Base-by-base conservation (phyloP, 805 yeast genomes). In the Hanseniaspora taiwanica region DNA sequence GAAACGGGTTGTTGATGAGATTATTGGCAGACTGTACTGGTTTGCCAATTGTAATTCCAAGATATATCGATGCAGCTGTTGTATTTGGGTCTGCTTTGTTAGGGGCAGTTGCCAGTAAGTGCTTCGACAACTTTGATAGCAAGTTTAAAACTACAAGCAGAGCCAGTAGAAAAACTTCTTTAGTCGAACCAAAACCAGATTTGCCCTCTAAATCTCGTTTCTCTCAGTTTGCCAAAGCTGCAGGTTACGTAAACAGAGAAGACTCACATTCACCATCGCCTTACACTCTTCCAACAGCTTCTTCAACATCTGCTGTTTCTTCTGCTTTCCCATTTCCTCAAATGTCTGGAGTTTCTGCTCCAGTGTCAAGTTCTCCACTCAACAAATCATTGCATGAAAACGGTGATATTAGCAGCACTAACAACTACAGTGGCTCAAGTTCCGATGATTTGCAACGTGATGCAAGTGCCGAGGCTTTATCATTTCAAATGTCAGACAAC, bases 51-150 rank as follows among this genome's bases (percentile, higher is more conserved):
- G 74, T 91, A 37, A 84, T 89, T 46, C 98, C 98, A 37, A 72
- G 89, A 53, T 87, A 91, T 60, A 86, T 89, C 52, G 97, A 89
- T 56, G 91, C 96, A 1, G 94, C 96, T 2, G 98, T 91, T 31
- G 97, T 91, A 2, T 82, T 89, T 55, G 98, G 98, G 19, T 73
- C 96, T 3, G 97, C 98, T 0, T 65, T 91, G 56, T 68, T 91
- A 45, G 98, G 97, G 29, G 96, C 97, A 2, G 85, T 78, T 46
- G 97, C 97, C 3, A 85, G 91, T 9, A 78, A 79, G 48, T 77
- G 72, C 45, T 69, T 71, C 12, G 70, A 71, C 35, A 39, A 49
- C 6, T 33, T 37, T 21, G 16, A 29, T 14, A 6, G 21, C 12
- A 27, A 35, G 18, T 37, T 33, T 21, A 41, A 40, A n/a, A 46